These are phyloP conservation scores for Chondrostereum purpureum DNA, from an alignment of 1,284 basidiomycete species.

Conservation along the genomic window DNA sequence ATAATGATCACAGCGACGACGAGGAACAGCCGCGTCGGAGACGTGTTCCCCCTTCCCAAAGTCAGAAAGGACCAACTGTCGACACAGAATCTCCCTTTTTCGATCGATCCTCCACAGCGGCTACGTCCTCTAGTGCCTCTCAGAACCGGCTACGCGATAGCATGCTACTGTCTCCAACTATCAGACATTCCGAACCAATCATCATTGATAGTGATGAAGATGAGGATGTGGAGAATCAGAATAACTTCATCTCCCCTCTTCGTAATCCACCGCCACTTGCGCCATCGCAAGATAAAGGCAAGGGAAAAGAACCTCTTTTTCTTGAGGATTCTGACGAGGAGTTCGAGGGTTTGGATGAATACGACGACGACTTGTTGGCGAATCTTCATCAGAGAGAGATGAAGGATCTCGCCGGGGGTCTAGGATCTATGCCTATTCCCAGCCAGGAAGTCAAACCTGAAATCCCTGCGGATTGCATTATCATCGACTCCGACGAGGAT, in stretches of 20 bases:
- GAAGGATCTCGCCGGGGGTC: constrained; percentile 16
- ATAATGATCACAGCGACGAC: constrained; percentile 34
- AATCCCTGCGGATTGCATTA: background rate
- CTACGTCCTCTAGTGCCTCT: background rate
- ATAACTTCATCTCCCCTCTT: constrained; percentile 10
- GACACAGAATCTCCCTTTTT: background rate
- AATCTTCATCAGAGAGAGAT: constrained; percentile 31
- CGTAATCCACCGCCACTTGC: constrained; percentile 15
- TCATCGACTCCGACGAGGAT: constrained; percentile 36
- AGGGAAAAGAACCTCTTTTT: constrained; percentile 7
- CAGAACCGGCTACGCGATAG: constrained; percentile 1
- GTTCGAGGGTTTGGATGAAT: constrained; percentile 23
- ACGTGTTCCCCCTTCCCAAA: constrained; percentile 17
- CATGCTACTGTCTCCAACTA: constrained; percentile 8
- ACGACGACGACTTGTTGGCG: constrained; percentile 23
- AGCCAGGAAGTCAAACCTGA: background rate
- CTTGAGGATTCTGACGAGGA: constrained; percentile 20
- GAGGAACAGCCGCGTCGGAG: constrained; percentile 31
- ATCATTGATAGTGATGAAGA: constrained; percentile 17
- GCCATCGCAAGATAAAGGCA: constrained; percentile 15
- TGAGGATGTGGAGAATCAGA: constrained; percentile 13
- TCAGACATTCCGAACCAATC: constrained; percentile 3
- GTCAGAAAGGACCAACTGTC: background rate
- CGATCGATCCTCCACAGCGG: background rate
- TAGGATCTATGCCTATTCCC: constrained; percentile 6